A percentile compares a stretch with the other conserved stretches of the same genome.
Evolutionary conservation across 208 protist genomes (phyloP).

Genomic region (Leishmania arabica): DNA sequence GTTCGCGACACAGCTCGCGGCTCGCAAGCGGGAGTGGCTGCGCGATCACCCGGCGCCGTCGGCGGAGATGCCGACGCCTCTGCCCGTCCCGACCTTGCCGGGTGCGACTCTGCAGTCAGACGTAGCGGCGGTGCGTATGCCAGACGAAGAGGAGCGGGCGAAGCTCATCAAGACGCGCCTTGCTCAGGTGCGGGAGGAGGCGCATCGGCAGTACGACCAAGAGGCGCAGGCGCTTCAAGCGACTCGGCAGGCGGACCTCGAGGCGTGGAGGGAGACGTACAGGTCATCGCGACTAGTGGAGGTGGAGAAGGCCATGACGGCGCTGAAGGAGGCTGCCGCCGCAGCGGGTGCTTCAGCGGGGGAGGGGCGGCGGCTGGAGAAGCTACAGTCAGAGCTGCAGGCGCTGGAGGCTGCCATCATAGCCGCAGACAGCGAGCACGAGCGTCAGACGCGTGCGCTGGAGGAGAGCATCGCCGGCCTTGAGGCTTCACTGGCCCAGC

Average conservation of each 20-base stretch:
- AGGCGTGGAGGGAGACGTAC: constrained; percentile 31
- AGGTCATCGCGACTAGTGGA: constrained; percentile 25
- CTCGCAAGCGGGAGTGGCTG: constrained; percentile 48
- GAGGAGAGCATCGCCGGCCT: constrained; percentile 2
- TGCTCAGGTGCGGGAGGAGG: constrained; percentile 20
- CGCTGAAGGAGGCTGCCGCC: constrained; percentile 1
- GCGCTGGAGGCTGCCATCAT: constrained; percentile 13
- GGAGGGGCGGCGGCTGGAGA: constrained; percentile 3
- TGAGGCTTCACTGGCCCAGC: neutral
- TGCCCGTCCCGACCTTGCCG: constrained; percentile 36
- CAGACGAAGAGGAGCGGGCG: constrained; percentile 45
- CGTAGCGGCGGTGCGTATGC: constrained; percentile 27
- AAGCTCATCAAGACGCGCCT: constrained; percentile 30
- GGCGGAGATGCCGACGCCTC: constrained; percentile 35
- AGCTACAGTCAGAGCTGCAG: constrained; percentile 14
- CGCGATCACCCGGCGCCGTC: constrained; percentile 39
- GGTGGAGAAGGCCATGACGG: constrained; percentile 20
- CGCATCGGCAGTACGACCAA: constrained; percentile 20
- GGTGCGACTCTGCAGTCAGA: constrained; percentile 29
- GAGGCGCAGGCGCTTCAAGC: constrained; percentile 22
- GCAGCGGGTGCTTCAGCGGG: neutral
- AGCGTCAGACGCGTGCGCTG: constrained; percentile 3
- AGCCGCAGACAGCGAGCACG: constrained; percentile 11
- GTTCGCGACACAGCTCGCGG: constrained; percentile 36
- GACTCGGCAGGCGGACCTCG: constrained; percentile 29